Evolutionary conservation across 768 basidiomycete genomes (phyloP).

Genomic region (Xanthoconium purpureum): DNA sequence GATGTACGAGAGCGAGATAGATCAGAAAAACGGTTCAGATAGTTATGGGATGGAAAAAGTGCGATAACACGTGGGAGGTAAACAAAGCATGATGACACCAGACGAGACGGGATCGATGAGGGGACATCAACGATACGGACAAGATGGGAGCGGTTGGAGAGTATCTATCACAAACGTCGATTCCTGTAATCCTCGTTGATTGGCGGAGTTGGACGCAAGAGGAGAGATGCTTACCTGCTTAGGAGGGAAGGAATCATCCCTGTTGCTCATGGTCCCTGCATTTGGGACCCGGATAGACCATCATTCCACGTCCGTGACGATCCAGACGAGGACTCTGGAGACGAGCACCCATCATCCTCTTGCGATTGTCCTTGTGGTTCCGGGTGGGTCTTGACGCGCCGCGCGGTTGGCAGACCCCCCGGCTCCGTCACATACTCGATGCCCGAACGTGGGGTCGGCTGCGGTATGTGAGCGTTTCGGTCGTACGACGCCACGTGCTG

Average conservation of each 20-base stretch:
- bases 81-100: neutral
- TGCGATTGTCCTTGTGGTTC: conserved; percentile 2
- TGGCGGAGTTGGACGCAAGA: neutral
- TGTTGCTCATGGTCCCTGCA: conserved; percentile 1
- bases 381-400: conserved; percentile 5
- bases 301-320: conserved; percentile 21
- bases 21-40: neutral
- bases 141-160: neutral
- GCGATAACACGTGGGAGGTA: neutral
- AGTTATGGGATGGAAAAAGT: neutral
- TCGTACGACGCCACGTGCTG: conserved; percentile 10
- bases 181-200: neutral
- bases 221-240: neutral
- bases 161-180: neutral
- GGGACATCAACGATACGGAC: no score
- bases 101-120: neutral
- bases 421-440: conserved; percentile 14
- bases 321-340: conserved; percentile 17
- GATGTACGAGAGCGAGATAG: neutral
- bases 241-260: neutral
- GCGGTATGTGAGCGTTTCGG: conserved; percentile 1
- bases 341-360: neutral
- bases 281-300: conserved; percentile 7
- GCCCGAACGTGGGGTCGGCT: conserved; percentile 8
- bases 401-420: conserved; percentile 5